Evolutionary conservation across 139 green algal species (phyloP), one percentile per base, ranked within the genome.

Genomic region (Picochlorum sp.): DNA sequence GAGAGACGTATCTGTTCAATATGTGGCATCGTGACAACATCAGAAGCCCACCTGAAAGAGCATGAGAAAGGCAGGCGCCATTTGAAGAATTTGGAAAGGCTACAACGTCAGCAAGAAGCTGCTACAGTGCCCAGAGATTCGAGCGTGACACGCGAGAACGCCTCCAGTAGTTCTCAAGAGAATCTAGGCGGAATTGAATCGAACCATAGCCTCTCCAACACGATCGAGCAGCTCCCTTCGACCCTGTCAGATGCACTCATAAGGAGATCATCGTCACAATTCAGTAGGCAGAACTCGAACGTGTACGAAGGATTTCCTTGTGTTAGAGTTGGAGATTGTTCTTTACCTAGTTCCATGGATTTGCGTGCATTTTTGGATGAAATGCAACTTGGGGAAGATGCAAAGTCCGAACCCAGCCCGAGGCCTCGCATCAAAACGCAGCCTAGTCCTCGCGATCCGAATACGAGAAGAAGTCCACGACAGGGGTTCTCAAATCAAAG

Each of bases 321-420:
- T 55, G 58, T 77, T 49, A 63, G 76, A 15, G 37, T 83, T 3
- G 73, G 76, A n/a, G 66, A 70, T 49, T 64, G 74, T 45, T 45
- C 63, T 37, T 67, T 85, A 68, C 78, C 78, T 16, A 72, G 55
- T n/a, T 77, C 64, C 47, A 83, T 85, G 78, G 78, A 85, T 67
- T 57, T 85, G n/a, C 65, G 74, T 26, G 59, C 45, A 21, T 73
- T 65, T 31, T 44, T 79, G 34, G 69, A 69, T 55, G 63, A 59
- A 64, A 15, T 41, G 23, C 45, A 54, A 45, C 38, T 23, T n/a
- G 21, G 2, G 16, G 56, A 26, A 10, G 49, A 57, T 41, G 10
- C 37, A 21, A 15, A 49, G 28, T 10, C 21, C 1, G 34, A 41
- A 41, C 34, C 34, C 8, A 41, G 34, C 34, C 34, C 34, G 1